A percentile compares a stretch with the other conserved stretches of the same genome.
Conservation (phyloP, 306 rosid species). For the Cajanus cajan region DNA sequence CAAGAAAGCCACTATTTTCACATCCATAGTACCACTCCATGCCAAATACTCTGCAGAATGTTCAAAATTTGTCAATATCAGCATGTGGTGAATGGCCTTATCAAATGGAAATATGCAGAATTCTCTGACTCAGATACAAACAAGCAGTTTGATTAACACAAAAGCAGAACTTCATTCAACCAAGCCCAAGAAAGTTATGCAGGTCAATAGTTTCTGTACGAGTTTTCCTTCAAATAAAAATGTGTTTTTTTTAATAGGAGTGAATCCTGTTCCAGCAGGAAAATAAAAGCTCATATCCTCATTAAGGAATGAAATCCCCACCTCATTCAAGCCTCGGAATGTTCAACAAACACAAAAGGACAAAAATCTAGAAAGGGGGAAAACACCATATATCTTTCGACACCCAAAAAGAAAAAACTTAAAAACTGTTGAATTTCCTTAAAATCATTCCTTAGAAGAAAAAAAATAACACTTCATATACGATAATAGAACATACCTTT, state of each 20-base stretch:
- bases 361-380: neutral
- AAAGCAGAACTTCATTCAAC: neutral
- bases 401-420: neutral
- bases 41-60: conserved; percentile 38
- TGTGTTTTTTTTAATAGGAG: no score
- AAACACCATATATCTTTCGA: conserved; percentile 4
- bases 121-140: neutral
- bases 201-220: neutral
- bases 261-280: no score
- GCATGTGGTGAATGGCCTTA: conserved; percentile 3
- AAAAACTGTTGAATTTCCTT: neutral
- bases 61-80: conserved; percentile 9
- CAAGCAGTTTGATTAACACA: neutral
- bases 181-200: neutral
- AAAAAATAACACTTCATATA: neutral
- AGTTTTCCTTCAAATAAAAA: neutral
- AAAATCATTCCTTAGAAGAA: conserved; percentile 7
- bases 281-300: no score
- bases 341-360: neutral
- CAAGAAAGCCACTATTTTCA: conserved; percentile 49
- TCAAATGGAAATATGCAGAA: conserved; percentile 7
- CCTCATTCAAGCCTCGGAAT: conserved; percentile 4
- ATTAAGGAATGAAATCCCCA: conserved; percentile 6
- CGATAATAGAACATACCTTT: conserved; percentile 34
- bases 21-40: conserved; percentile 68